Evolutionary conservation across 2,329 filamentous ascomycete species (phyloP).

Genomic region (Ophiocordyceps sinensis): DNA sequence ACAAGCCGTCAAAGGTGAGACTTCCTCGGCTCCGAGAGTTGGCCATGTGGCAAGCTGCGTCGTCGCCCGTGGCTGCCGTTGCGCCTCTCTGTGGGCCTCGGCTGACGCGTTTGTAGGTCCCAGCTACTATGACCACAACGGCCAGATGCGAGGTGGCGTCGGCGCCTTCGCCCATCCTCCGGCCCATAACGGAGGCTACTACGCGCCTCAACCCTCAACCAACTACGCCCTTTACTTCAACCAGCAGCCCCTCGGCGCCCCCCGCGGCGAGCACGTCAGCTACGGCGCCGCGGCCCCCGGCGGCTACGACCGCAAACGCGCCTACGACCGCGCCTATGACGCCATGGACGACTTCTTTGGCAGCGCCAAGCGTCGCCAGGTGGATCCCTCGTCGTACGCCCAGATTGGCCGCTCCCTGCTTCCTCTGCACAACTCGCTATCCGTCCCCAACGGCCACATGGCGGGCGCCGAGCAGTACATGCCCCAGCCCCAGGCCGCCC

Average conservation of each 20-base stretch:
- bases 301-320: slow-evolving; percentile 65
- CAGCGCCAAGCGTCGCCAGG: slow-evolving; percentile 78
- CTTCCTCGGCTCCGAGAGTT: slow-evolving; percentile 4
- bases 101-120: too few species aligned
- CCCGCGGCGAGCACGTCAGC: slow-evolving; percentile 45
- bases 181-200: slow-evolving; percentile 39
- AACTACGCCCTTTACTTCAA: slow-evolving; percentile 70
- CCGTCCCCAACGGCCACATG: slow-evolving; percentile 38
- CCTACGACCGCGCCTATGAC: slow-evolving; percentile 77
- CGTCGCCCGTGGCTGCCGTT: too few species aligned
- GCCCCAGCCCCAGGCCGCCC: slow-evolving; percentile 17
- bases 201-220: slow-evolving; percentile 37
- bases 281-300: slow-evolving; percentile 39
- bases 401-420: slow-evolving; percentile 83
- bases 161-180: slow-evolving; percentile 42
- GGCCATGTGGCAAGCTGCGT: too few species aligned
- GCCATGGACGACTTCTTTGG: slow-evolving; percentile 89
- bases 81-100: too few species aligned
- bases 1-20: slow-evolving; percentile 38
- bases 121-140: slow-evolving; percentile 51
- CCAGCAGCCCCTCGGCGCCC: slow-evolving; percentile 39
- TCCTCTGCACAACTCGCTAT: slow-evolving; percentile 60
- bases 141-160: slow-evolving; percentile 44
- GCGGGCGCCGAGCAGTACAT: slow-evolving; percentile 39
- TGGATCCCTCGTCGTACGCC: slow-evolving; percentile 79